A percentile compares a stretch with the other conserved stretches of the same genome.
Conservation (phyloP, 2,329 filamentous ascomycete genomes). For the Alternaria angustiovoidea region DNA sequence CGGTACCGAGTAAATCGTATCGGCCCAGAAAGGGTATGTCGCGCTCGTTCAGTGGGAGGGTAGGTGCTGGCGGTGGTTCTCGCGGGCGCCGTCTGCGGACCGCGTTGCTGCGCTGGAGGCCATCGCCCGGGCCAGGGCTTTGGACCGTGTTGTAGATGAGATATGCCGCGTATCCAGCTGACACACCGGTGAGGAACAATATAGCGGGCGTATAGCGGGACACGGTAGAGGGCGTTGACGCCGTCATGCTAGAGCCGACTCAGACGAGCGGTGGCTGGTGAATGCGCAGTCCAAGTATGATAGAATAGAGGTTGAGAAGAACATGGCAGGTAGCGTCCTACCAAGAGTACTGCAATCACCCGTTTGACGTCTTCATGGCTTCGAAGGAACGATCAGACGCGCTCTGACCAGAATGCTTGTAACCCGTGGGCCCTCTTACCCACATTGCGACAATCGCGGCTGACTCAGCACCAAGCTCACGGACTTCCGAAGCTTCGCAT, state of each 20-base stretch:
- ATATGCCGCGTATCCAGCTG: conserved; percentile 66
- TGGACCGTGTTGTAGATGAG: conserved; percentile 61
- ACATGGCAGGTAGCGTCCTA: conserved; percentile 12
- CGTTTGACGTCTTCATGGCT: conserved; percentile 23
- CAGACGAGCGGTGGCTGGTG: conserved; percentile 1
- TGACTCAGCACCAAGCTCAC: conserved; percentile 16
- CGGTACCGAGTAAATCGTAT: conserved; percentile 35
- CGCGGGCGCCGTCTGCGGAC: conserved; percentile 60
- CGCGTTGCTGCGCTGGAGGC: conserved; percentile 72
- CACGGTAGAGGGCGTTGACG: conserved; percentile 42
- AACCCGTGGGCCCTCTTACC: conserved; percentile 1
- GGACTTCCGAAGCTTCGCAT: conserved; percentile 20
- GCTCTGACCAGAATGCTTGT: not conserved
- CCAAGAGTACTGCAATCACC: conserved; percentile 22
- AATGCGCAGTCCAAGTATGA: conserved; percentile 3
- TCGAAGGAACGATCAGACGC: conserved; percentile 5
- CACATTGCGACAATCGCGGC: not conserved
- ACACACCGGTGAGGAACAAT: conserved; percentile 65
- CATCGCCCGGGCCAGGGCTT: conserved; percentile 30
- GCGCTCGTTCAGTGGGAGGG: conserved; percentile 26
- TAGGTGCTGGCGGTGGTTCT: conserved; percentile 24
- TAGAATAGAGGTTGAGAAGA: conserved; percentile 4
- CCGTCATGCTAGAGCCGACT: conserved; percentile 33
- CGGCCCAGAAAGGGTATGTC: conserved; percentile 35
- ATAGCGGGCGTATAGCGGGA: conserved; percentile 57